Evolutionary conservation across 2,329 filamentous ascomycete species (phyloP), one percentile per base, ranked within the genome.

Genomic region (Arthroderma sp.): DNA sequence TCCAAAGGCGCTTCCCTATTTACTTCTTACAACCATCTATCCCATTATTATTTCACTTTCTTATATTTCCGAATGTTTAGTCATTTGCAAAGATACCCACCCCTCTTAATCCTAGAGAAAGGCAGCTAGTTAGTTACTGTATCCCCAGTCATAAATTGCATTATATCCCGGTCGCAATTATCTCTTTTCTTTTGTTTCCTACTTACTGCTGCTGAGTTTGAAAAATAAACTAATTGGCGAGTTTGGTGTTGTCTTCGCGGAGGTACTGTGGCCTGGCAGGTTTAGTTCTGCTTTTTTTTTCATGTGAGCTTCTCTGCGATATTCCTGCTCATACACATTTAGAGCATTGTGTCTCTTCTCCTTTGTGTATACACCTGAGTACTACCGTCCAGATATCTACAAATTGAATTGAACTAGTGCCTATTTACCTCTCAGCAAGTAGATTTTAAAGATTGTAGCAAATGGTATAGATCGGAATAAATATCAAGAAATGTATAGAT

Each of bases 61-160:
- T 38, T n/a, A 6, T 23, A 54, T 31, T 38, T 13, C 38, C 4
- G 38, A 41, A 41, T 13, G 38, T 41, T 23, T 31, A 15, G 19
- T 37, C 31, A 38, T 39, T 37, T 39, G n/a, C 44, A 51, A 54
- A 54, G 51, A 54, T 54, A 54, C 51, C 51, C 51, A 54, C 15
- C 37, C 25, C 51, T 54, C 47, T 35, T 51, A 31, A 51, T 33
- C 6, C 8, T 21, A 51, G 47, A 31, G 47, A 51, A 51, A 51
- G 28, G 15, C 47, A 33, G 47, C 47, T 33, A 51, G 25, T 15
- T 17, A 4, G 25, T 17, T 31, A 33, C 7, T 51, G 25, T 31
- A 19, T 51, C 25, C 47, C 13, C 47, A 17, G n/a, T 15, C 25
- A 7, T n/a, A 51, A 51, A 51, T 51, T 51, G 47, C 23, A 51